Percentiles rank a stretch among this genome's conserved stretches.
phyloP scores from a whole-genome alignment of 306 rosid genomes.

The Luffa aegyptiaca region DNA sequence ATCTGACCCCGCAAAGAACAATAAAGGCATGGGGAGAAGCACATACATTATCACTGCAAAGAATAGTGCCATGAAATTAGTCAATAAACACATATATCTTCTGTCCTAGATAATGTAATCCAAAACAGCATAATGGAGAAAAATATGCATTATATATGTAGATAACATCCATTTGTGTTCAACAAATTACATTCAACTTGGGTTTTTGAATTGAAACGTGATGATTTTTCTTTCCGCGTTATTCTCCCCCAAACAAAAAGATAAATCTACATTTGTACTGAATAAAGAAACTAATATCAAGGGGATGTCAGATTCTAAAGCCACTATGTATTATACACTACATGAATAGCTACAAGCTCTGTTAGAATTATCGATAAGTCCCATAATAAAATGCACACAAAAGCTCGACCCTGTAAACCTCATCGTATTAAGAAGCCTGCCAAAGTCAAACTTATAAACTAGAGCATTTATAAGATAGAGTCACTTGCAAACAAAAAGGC shows the following conservation, averaged over 20 bases:
- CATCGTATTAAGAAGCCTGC: neutral
- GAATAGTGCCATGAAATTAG: constrained; percentile 17
- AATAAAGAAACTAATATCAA: neutral
- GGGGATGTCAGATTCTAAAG: neutral
- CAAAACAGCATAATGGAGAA: neutral
- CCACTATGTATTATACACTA: neutral
- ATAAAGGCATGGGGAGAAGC: constrained; percentile 80
- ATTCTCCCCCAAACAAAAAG: neutral
- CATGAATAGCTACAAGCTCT: neutral
- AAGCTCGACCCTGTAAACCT: neutral
- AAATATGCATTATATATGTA: neutral
- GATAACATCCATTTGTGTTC: neutral
- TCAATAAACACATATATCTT: neutral
- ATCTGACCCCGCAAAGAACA: constrained; percentile 69
- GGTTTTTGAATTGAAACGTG: neutral
- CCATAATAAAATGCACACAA: neutral
- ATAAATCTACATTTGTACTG: neutral
- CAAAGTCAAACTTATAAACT: neutral
- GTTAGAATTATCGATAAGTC: neutral
- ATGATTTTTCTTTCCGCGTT: neutral
- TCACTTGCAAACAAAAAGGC: neutral
- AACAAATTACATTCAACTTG: neutral
- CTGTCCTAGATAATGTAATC: neutral
- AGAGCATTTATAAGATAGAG: neutral
- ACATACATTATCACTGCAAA: constrained; percentile 67